A percentile compares a stretch with the other conserved stretches of the same genome.
phyloP scores from a whole-genome alignment of 495 filamentous ascomycete genomes.

The Cercophora newfieldiana region DNA sequence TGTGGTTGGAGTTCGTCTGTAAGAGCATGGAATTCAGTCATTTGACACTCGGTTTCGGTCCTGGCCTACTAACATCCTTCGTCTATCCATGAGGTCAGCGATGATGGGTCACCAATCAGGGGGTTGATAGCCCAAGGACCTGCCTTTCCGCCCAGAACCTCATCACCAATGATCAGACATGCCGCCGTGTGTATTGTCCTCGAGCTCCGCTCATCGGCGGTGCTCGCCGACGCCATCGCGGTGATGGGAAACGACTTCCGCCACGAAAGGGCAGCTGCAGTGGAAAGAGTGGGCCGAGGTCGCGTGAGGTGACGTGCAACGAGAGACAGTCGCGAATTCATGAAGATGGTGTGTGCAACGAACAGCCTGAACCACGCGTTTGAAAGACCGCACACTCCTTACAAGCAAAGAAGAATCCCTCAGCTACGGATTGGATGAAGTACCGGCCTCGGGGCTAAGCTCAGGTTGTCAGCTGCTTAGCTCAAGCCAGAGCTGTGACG shows the following conservation, averaged over 20 bases:
- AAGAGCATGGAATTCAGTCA: not conserved
- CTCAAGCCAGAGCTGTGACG: not conserved
- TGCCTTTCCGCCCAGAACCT: slow-evolving; percentile 96
- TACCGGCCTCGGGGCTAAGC: not conserved
- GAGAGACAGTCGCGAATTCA: slow-evolving; percentile 76
- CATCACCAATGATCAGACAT: slow-evolving; percentile 94
- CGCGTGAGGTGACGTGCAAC: slow-evolving; percentile 70
- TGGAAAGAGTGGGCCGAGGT: slow-evolving; percentile 55
- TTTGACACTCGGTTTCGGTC: not conserved
- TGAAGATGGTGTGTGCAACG: slow-evolving; percentile 32
- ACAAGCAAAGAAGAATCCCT: not conserved
- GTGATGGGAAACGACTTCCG: slow-evolving; percentile 11
- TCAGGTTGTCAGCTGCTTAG: not conserved
- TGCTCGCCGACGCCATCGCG: slow-evolving; percentile 41
- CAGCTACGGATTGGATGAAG: slow-evolving; percentile 2
- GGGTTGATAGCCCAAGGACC: slow-evolving; percentile 12
- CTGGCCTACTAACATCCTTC: slow-evolving; percentile 31
- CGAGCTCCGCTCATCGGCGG: slow-evolving; percentile 51
- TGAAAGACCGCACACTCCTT: not conserved
- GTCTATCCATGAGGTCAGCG: slow-evolving; percentile 32
- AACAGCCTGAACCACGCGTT: not conserved
- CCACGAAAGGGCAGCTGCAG: slow-evolving; percentile 41
- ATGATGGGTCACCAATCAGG: not conserved
- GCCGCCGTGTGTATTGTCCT: slow-evolving; percentile 83
- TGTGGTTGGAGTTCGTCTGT: slow-evolving; percentile 86